Percentiles rank a stretch among this genome's conserved stretches.
Evolutionary conservation across 306 rosid species (phyloP).

Genomic region (Cyclanthera cordifolia): DNA sequence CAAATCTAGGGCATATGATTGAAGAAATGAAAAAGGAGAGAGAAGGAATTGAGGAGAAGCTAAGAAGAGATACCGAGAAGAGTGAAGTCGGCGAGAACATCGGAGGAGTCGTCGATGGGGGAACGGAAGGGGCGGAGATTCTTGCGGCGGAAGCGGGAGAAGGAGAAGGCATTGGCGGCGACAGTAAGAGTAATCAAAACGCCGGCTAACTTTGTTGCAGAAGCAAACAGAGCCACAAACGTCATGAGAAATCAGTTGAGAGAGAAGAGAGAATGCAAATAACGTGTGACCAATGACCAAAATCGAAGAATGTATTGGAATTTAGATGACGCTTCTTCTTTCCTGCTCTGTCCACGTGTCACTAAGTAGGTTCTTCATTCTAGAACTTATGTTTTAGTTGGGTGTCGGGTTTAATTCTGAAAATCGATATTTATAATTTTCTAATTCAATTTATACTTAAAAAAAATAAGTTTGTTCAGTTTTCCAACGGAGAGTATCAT

Average conservation of each 20-base stretch:
- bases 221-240: constrained; percentile 36
- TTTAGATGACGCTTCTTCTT: too few relatives aligned
- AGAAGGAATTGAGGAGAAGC: neutral
- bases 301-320: too few relatives aligned
- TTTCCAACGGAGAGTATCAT: too few relatives aligned
- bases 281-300: neutral
- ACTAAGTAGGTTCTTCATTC: too few relatives aligned
- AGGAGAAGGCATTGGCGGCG: constrained; percentile 73
- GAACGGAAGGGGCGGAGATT: constrained; percentile 59
- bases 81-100: constrained; percentile 58
- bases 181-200: constrained; percentile 41
- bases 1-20: neutral
- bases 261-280: too few relatives aligned
- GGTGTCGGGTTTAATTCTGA: too few relatives aligned
- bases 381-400: too few relatives aligned
- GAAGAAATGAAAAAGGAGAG: neutral
- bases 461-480: too few relatives aligned
- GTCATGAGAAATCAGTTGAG: constrained; percentile 32
- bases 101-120: constrained; percentile 60
- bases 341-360: too few relatives aligned
- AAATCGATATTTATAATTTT: too few relatives aligned
- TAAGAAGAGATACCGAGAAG: constrained; percentile 27
- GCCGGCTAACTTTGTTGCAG: constrained; percentile 79
- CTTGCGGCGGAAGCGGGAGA: constrained; percentile 40
- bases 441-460: too few relatives aligned